Base-by-base conservation (phyloP, 2,329 filamentous ascomycete genomes). In the Epichloe aotearoae region DNA sequence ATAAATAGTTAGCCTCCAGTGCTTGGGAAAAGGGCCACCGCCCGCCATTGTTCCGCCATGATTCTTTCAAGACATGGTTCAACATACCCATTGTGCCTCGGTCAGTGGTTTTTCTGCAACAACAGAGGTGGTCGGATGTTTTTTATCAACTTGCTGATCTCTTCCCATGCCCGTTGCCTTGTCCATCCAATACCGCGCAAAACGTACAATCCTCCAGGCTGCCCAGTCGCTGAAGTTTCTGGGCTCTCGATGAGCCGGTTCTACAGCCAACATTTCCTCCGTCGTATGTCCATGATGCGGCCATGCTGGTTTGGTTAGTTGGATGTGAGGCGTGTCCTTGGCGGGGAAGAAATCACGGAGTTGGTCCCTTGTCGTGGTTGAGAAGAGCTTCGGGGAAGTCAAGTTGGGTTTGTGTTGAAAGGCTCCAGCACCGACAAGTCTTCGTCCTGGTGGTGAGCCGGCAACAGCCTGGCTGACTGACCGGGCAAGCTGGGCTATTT, bases 111-210 rank as follows among this genome's bases (percentile, higher is more conserved):
- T 69, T 49, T 78, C 61, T 51, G 77, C 74, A 20, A 64, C 62
- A 8, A 79, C 60, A 5, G 76, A 69, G 3, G 74, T 80, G 0
- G 78, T 82, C 7, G 79, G 78, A 53, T 76, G 66, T 56, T 66
- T 68, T 64, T 73, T 77, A 60, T 80, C 75, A 34, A 75, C 77
- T 55, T 86, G 77, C 62, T 95, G 88, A 34, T 80, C 82, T 58
- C 88, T 85, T 38, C 65, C 67, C 68, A 81, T 73, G 12, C 89
- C 88, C 0, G 90, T 95, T 15, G 77, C 86, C 37, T 83, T 69
- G 64, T 97, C 91, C 69, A 94, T 88, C 10, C 81, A 81, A 75
- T 80, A 91, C 47, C 91, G 78, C 39, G 89, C 76, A 20, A 89
- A 57, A 6, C 86, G 80, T 46, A 96, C 84, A 56, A 88, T 80